Evolutionary conservation across 2,329 filamentous ascomycete species (phyloP), one percentile per base, ranked within the genome.

Genomic region (Talaromyces amestolkiae): DNA sequence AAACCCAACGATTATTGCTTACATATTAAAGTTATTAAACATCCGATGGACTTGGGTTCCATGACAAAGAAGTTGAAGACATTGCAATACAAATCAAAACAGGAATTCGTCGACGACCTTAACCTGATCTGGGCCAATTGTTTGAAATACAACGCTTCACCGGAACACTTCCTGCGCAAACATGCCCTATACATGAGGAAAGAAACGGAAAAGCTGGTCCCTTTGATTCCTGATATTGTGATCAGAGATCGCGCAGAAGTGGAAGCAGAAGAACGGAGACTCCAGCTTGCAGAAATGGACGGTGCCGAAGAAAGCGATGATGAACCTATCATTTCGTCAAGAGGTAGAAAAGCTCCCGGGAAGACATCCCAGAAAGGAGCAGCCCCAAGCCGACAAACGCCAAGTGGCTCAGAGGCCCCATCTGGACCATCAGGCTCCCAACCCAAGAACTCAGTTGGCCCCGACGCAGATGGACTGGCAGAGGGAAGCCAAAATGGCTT

Each of bases 111-210:
- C 31, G 86, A 91, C 37, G 95, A 99, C 75, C 84, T 99, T 10
- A 94, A 96, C 75, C 82, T 98, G 60, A 98, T 99, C 61, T 99
- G 95, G 95, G 87, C 93, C 65, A 99, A 99, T 74, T 99, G 95
- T 76, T 83, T 99, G 64, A 93, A 91, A 72, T 99, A 98, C 78
- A 99, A 99, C 76, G 91, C 92, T 69, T 93, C 96, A 68, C 89
- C 92, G 71, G 88, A 89, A 67, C 93, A 97, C 73, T 92, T 91
- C 31, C 83, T 98, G 59, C 87, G 95, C 51, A 93, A 95, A 74
- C 96, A 97, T 84, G 95, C 95, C 13, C 89, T 96, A 66, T 91
- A 93, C 69, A 98, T 99, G 95, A 89, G 93, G 70, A 98, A 95
- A 76, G 93, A 98, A 79, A 96, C 95, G 0, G 94, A 98, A 79